These are phyloP conservation scores for Saccharomyces uvarum DNA, from an alignment of 1,139 yeast species.

Conservation along the genomic window DNA sequence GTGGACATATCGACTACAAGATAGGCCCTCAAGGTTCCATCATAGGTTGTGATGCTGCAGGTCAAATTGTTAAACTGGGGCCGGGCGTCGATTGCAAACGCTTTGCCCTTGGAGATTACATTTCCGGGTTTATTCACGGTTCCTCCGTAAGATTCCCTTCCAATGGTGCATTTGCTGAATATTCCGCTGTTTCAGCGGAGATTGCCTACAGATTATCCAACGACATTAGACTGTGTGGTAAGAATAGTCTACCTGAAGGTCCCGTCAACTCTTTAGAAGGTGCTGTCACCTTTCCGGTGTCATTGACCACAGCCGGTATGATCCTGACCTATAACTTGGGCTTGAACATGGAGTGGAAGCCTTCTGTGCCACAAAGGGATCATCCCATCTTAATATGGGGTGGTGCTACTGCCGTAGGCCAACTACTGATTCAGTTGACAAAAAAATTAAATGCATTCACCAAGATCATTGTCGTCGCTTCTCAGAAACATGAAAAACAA, in stretches of 20 bases:
- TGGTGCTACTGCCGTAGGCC: slow-evolving; percentile 51
- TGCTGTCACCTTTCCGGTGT: slow-evolving; percentile 52
- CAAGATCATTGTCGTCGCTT: slow-evolving; percentile 43
- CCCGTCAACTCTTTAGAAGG: slow-evolving; percentile 47
- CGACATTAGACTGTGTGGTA: slow-evolving; percentile 11
- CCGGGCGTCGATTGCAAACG: slow-evolving; percentile 35
- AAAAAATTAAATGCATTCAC: slow-evolving; percentile 35
- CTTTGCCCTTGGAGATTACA: slow-evolving; percentile 48
- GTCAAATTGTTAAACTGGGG: slow-evolving; percentile 54
- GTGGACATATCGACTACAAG: slow-evolving; percentile 47
- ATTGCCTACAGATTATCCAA: slow-evolving; percentile 31
- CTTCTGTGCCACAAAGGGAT: slow-evolving; percentile 26
- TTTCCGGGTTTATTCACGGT: slow-evolving; percentile 47
- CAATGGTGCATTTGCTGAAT: slow-evolving; percentile 58
- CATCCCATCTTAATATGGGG: slow-evolving; percentile 44
- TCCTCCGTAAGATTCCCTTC: slow-evolving; percentile 30
- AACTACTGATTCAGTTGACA: slow-evolving; percentile 43
- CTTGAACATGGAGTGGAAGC: slow-evolving; percentile 20
- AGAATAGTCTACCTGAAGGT: slow-evolving; percentile 30
- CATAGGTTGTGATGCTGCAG: slow-evolving; percentile 54
- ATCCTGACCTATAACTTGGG: slow-evolving; percentile 24
- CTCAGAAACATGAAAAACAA: slow-evolving; percentile 36
- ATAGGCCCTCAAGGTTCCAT: slow-evolving; percentile 42
- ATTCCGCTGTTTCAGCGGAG: slow-evolving; percentile 38
- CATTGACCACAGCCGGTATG: slow-evolving; percentile 42